Percentiles rank a stretch among this genome's conserved stretches.
Conservation (phyloP, 306 rosid species). For the Glycine latifolia region DNA sequence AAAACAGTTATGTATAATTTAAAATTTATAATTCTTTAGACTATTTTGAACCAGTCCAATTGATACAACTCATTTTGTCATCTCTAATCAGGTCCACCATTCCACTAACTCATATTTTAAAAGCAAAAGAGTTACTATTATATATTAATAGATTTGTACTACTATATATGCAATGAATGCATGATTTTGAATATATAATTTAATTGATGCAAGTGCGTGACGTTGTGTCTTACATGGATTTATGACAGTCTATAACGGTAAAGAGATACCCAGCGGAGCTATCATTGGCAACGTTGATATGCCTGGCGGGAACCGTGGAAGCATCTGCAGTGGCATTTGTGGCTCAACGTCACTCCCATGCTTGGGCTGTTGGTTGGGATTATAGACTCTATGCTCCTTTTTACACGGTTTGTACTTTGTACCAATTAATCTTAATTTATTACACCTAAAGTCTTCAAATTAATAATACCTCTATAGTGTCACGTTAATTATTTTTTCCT, state of each 20-base stretch:
- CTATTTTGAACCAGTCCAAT: too few relatives aligned
- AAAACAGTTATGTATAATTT: too few relatives aligned
- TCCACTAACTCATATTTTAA: neutral
- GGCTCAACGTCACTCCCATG: slow-evolving; percentile 53
- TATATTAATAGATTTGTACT: neutral
- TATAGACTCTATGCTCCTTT: slow-evolving; percentile 67
- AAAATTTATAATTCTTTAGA: too few relatives aligned
- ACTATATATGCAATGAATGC: neutral
- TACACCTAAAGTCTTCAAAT: neutral
- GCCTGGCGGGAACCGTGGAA: slow-evolving; percentile 60
- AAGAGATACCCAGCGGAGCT: slow-evolving; percentile 68
- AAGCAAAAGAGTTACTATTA: neutral
- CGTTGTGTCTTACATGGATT: neutral
- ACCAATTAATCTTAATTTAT: neutral
- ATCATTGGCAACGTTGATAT: slow-evolving; percentile 66
- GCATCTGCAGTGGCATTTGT: slow-evolving; percentile 56
- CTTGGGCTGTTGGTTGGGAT: slow-evolving; percentile 73
- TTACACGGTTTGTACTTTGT: slow-evolving; percentile 55
- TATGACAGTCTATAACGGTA: slow-evolving; percentile 59
- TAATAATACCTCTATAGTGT: too few relatives aligned
- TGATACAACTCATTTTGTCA: too few relatives aligned
- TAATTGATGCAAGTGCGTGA: neutral
- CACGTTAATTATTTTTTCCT: too few relatives aligned
- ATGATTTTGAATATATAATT: neutral
- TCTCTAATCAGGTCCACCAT: too few relatives aligned